Base-by-base conservation (phyloP, 805 yeast species). In the Vanderwaltozyma yarrowii region DNA sequence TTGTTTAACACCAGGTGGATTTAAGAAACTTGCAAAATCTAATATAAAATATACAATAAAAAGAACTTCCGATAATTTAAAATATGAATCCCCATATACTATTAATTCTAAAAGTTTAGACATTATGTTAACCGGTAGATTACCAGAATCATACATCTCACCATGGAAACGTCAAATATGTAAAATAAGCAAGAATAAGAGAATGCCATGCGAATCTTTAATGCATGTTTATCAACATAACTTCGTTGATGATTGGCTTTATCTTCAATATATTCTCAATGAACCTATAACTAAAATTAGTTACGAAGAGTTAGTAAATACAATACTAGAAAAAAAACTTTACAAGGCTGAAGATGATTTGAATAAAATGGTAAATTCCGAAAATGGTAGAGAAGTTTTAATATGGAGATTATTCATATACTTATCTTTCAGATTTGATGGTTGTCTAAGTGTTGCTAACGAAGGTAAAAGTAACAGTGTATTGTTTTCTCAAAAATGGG, bases 311-410 rank as follows among this genome's bases (percentile, higher is more conserved):
- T 51, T 79, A 26, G 59, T 76, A 2, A 56, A 65, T 32, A 70
- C 75, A 6, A 71, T 81, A 44, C 46, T 76, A 30, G 77, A 74
- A 42, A 65, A 87, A 40, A 77, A 76, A 20, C 55, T 80, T 32
- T 62, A 76, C 13, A 64, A 66, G 41, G 39, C 45, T 12, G 50
- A 40, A 1, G 65, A 59, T 18, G 61, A 64, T 37, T 32, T 64
- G 18, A 43, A 58, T 42, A 40, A 37, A 30, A 38, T 67, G 46
- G 65, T 62, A 6, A 42, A 58, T 16, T 58, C 62, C 32, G 58
- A 58, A 12, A 44, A 62, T 16, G 62, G 71, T 21, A 38, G 63
- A 28, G 56, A 63, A 31, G 46, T 74, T 17, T 50, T 71, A 17
- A 52, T 63, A 28, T 70, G 52, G 50, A 45, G 63, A 36, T 64